Conservation (phyloP, 2,329 filamentous ascomycete genomes). For the Claviceps paspali region DNA sequence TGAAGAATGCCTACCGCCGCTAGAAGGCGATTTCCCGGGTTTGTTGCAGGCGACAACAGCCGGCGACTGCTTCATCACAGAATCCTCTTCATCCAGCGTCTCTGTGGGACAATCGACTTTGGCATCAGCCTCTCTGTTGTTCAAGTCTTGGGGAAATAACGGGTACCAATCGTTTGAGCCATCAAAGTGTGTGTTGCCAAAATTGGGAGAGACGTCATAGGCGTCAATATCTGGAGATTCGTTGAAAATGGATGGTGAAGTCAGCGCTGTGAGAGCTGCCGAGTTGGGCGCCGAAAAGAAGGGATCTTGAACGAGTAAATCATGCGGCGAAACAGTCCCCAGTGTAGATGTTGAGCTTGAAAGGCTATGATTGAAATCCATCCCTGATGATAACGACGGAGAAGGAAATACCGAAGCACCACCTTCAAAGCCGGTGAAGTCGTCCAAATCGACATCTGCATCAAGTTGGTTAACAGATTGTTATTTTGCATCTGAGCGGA, state of each 20-base stretch:
- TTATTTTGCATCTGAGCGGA: neutral
- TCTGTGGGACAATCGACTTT: constrained; percentile 27
- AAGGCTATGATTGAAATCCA: constrained; percentile 33
- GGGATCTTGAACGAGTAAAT: constrained; percentile 55
- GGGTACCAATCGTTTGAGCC: constrained; percentile 53
- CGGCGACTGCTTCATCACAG: constrained; percentile 22
- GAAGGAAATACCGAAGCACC: constrained; percentile 37
- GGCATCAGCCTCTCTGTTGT: constrained; percentile 10
- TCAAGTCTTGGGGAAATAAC: constrained; percentile 46
- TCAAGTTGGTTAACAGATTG: constrained; percentile 17
- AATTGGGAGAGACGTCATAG: constrained; percentile 67
- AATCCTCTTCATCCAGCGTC: constrained; percentile 34
- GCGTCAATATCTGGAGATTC: constrained; percentile 63
- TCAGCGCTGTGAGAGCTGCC: constrained; percentile 66
- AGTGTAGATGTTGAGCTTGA: constrained; percentile 38
- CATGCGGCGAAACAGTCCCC: constrained; percentile 71
- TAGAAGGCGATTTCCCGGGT: constrained; percentile 28
- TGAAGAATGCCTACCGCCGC: constrained; percentile 45
- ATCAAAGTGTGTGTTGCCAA: constrained; percentile 43
- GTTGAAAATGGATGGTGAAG: constrained; percentile 65
- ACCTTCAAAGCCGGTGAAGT: constrained; percentile 41
- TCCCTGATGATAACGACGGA: constrained; percentile 32
- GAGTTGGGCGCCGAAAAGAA: constrained; percentile 70
- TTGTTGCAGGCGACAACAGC: constrained; percentile 28
- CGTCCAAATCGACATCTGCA: constrained; percentile 44